phyloP scores from a whole-genome alignment of 1,284 basidiomycete genomes.

The Ustilago cynodontis region DNA sequence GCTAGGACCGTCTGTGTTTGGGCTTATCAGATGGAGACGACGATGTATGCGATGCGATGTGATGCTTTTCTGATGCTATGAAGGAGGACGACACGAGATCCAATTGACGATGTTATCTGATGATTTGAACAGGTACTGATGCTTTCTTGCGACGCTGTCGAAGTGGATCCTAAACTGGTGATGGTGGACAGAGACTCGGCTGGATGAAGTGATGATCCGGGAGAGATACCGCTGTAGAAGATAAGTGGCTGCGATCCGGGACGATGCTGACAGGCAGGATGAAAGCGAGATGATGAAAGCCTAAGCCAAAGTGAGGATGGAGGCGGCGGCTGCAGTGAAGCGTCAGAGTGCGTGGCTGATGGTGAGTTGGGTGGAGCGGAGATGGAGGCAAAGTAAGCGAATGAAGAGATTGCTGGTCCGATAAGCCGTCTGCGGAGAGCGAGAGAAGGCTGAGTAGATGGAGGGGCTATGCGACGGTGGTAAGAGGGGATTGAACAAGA shows the following conservation, averaged over 20 bases:
- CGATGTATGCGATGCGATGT: slow-evolving; percentile 1
- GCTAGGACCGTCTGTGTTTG: not conserved
- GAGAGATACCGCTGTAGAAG: not conserved
- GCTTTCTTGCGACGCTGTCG: slow-evolving; percentile 1
- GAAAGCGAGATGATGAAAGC: slow-evolving; percentile 1
- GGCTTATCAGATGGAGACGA: not conserved
- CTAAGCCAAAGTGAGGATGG: not conserved
- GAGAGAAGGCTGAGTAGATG: not conserved
- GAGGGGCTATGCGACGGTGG: not conserved
- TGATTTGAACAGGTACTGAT: too few species aligned
- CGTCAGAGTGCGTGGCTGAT: slow-evolving; percentile 12
- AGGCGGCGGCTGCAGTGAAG: not conserved
- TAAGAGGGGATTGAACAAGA: not conserved
- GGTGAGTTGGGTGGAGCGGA: not conserved
- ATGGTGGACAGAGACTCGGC: not conserved
- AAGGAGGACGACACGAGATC: not conserved
- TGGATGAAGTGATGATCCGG: slow-evolving; percentile 3
- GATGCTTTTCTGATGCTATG: slow-evolving; percentile 14
- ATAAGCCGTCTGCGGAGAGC: slow-evolving; percentile 1
- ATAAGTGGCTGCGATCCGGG: slow-evolving; percentile 1
- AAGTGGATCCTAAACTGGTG: not conserved
- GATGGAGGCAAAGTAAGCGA: slow-evolving; percentile 2
- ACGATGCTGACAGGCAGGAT: not conserved
- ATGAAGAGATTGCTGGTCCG: slow-evolving; percentile 6
- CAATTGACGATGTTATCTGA: not conserved